Evolutionary conservation across 1,284 basidiomycete species (phyloP).

Genomic region (Apiotrichum domesticum): DNA sequence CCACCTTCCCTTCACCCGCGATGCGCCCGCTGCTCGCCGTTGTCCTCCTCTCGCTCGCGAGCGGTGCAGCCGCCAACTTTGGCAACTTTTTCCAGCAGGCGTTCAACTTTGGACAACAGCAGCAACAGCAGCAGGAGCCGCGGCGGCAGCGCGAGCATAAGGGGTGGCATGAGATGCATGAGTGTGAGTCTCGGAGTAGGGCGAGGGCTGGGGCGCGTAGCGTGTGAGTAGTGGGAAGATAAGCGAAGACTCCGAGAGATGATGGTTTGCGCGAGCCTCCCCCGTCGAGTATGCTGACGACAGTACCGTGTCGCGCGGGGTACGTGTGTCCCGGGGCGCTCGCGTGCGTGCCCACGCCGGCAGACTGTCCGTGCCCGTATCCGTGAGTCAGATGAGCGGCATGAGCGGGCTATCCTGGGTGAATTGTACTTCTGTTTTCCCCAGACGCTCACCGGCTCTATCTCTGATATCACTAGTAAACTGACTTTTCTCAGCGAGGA

Average conservation of each 20-base stretch:
- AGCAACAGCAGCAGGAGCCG: constrained; percentile 19
- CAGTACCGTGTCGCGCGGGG: constrained; percentile 41
- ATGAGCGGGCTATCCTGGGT: no score
- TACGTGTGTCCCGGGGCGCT: constrained; percentile 41
- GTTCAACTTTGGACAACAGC: constrained; percentile 27
- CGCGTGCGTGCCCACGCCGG: constrained; percentile 43
- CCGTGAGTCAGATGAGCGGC: constrained; percentile 24
- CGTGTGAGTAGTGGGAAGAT: no score
- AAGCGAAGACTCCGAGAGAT: neutral
- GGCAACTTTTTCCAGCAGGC: constrained; percentile 41
- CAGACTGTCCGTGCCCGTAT: constrained; percentile 45
- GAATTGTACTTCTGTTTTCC: no score
- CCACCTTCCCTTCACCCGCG: neutral
- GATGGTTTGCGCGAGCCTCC: neutral
- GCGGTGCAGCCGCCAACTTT: constrained; percentile 30
- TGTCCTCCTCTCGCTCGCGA: constrained; percentile 6
- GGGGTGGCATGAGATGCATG: constrained; percentile 37
- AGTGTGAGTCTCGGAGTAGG: constrained; percentile 17
- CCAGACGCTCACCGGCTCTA: no score
- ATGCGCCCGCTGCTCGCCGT: constrained; percentile 5
- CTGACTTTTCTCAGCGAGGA: constrained; percentile 29
- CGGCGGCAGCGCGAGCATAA: constrained; percentile 27
- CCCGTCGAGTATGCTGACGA: neutral
- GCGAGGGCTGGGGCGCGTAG: neutral
- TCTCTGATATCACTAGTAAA: neutral